Evolutionary conservation across 2,329 filamentous ascomycete genomes (phyloP), one percentile per base, ranked within the genome.

Genomic region (Aspergillus floridensis): DNA sequence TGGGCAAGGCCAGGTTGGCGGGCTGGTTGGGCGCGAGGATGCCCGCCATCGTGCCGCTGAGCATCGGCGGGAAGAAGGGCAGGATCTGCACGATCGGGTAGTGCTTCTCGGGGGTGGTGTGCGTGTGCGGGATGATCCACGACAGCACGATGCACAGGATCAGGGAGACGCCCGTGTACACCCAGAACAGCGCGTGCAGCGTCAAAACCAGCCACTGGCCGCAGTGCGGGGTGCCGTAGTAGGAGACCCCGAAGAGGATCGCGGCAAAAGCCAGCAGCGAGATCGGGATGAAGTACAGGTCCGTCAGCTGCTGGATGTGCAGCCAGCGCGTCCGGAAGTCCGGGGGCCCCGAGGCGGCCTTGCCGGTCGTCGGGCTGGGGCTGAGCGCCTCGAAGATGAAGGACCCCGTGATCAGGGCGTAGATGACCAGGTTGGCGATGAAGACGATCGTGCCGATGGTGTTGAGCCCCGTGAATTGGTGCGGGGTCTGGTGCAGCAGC

Each of bases 391-490:
- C 52, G 38, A 54, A 31, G 26, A 54, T 41, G 4, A 54, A 44
- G 5, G 31, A 14, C 4, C 87, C 88, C 67, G 77, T 82, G 61
- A 88, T 80, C 7, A 79, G 51, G 5, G 78, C 58, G 71, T 91
- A 91, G 41, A 91, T 76, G 56, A 85, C 68, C 3, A 91, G 70
- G 72, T 90, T 88, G 66, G 87, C 67, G 66, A 89, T 80, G 74
- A 87, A 91, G 48, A 91, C 78, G 21, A 85, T 81, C 41, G 84
- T 80, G 1, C 88, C 88, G 51, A 91, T 87, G 2, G 82, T 82
- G 2, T 73, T 71, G 0, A 91, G 77, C 0, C 88, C 88, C 0
- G 76, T 71, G 68, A 92, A 92, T 60, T 81, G 78, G 64, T 85
- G 83, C 3, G 88, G 88, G 8, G 76, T 77, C n/a, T 59, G 58